phyloP scores from a whole-genome alignment of 805 yeast species.

The Kazachstania psychrophila region DNA sequence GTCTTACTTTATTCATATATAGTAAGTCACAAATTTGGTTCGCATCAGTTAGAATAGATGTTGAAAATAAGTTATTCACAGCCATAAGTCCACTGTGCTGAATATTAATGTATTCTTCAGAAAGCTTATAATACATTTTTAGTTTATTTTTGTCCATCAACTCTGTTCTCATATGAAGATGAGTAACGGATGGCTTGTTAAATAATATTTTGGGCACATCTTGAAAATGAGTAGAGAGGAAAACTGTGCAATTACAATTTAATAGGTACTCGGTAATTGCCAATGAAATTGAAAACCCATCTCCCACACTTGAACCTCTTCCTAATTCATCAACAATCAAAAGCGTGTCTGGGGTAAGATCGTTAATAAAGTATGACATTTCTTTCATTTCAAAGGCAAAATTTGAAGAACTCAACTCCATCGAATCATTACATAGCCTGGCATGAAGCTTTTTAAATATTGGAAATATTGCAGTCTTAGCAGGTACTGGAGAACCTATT shows the following conservation, averaged over 20 bases:
- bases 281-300: conserved; percentile 44
- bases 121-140: conserved; percentile 28
- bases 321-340: conserved; percentile 50
- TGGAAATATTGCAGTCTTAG: conserved; percentile 35
- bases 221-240: conserved; percentile 39
- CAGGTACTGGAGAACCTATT: conserved; percentile 46
- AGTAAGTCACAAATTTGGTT: conserved; percentile 22
- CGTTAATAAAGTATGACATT: conserved; percentile 37
- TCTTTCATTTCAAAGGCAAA: conserved; percentile 42
- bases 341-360: conserved; percentile 27
- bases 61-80: conserved; percentile 22
- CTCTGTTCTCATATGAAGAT: conserved; percentile 32
- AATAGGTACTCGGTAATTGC: conserved; percentile 36
- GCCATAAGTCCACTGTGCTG: conserved; percentile 29
- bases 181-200: conserved; percentile 29
- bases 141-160: conserved; percentile 11
- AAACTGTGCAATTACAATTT: conserved; percentile 24
- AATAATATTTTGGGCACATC: conserved; percentile 33
- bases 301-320: conserved; percentile 41
- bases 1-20: too few species aligned
- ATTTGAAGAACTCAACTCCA: conserved; percentile 32
- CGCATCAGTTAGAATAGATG: conserved; percentile 23
- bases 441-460: conserved; percentile 34
- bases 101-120: conserved; percentile 14
- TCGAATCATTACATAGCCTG: conserved; percentile 31